Evolutionary conservation across 495 filamentous ascomycete species (phyloP).

Genomic region (Hypoxylon intermedium): DNA sequence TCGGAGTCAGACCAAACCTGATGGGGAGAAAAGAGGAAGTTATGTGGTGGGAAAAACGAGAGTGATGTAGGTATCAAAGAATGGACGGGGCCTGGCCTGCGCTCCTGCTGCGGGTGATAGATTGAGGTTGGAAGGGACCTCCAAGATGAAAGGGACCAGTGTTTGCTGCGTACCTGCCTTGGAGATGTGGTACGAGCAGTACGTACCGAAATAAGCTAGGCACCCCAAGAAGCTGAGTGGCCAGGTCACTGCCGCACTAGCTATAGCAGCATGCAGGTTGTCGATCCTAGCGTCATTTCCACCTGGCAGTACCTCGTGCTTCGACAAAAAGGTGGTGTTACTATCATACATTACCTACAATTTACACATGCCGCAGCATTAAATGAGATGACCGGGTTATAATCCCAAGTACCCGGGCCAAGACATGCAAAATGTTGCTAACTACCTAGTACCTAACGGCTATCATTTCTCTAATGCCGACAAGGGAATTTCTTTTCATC

Average conservation of each 20-base stretch:
- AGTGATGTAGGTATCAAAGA: conserved; percentile 37
- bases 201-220: conserved; percentile 29
- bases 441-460: no score
- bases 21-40: conserved; percentile 37
- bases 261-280: conserved; percentile 23
- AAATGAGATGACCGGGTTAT: no score
- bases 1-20: conserved; percentile 41
- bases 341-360: conserved; percentile 7
- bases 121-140: conserved; percentile 10
- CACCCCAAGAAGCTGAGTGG: conserved; percentile 27
- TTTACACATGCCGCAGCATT: not conserved
- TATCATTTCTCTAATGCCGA: no score
- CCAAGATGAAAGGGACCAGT: conserved; percentile 32
- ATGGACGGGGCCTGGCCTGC: conserved; percentile 21
- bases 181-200: conserved; percentile 16
- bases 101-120: not conserved
- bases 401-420: no score
- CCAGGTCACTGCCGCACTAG: conserved; percentile 24
- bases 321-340: conserved; percentile 16
- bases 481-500: no score
- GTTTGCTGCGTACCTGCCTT: conserved; percentile 28
- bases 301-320: conserved; percentile 13
- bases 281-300: conserved; percentile 41
- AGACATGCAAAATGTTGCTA: no score
- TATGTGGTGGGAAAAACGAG: conserved; percentile 38